Percentiles rank a stretch among this genome's conserved stretches.
Evolutionary conservation across 2,329 filamentous ascomycete genomes (phyloP).

Genomic region (Pseudogymnoascus sp.): DNA sequence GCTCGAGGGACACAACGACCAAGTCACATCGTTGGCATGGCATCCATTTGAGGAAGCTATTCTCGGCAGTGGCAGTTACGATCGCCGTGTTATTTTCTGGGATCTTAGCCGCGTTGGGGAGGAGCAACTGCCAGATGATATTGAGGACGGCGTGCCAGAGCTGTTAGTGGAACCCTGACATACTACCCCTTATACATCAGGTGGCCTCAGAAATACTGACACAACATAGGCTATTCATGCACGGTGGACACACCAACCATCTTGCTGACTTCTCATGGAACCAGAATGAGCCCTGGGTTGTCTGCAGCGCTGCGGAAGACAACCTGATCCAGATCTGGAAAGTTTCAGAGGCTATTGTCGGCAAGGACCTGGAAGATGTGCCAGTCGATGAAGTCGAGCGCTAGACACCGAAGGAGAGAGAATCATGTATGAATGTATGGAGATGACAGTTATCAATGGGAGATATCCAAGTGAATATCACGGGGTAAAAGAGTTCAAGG

Average conservation of each 20-base stretch:
- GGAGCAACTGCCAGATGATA: conserved; percentile 90
- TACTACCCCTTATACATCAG: conserved; percentile 3
- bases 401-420: conserved; percentile 25
- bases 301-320: conserved; percentile 92
- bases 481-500: background rate
- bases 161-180: conserved; percentile 51
- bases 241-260: conserved; percentile 94
- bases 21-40: conserved; percentile 89
- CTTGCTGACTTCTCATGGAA: conserved; percentile 98
- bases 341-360: conserved; percentile 72
- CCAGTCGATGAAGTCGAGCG: conserved; percentile 69
- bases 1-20: conserved; percentile 78
- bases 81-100: conserved; percentile 93
- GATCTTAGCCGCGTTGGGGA: conserved; percentile 86
- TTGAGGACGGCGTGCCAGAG: conserved; percentile 89
- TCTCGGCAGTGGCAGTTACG: conserved; percentile 84
- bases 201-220: conserved; percentile 10
- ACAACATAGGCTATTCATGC: conserved; percentile 75
- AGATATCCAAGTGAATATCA: conserved; percentile 9
- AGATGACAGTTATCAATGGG: background rate
- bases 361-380: conserved; percentile 66
- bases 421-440: conserved; percentile 1
- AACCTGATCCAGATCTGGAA: conserved; percentile 96
- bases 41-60: conserved; percentile 86
- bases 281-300: conserved; percentile 89